Conservation (phyloP, 108 stramenopile species). For the Parietichytrium sp. region DNA sequence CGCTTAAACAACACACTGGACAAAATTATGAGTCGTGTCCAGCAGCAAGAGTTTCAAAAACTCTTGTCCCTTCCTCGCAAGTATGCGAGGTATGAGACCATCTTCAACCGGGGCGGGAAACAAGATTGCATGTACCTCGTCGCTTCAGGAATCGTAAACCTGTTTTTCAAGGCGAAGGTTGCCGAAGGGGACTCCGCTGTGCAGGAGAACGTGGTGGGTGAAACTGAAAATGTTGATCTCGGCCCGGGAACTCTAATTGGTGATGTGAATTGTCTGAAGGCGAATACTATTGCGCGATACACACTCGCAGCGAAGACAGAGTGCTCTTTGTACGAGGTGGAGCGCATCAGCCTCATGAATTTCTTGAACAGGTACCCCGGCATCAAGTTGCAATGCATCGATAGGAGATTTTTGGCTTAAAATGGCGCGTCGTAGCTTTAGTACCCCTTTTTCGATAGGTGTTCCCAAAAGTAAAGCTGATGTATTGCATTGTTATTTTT, state of each 20-base stretch:
- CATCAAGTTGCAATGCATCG: conserved; percentile 31
- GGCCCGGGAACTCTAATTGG: neutral
- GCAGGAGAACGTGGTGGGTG: too few species aligned
- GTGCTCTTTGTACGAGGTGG: neutral
- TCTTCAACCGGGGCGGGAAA: neutral
- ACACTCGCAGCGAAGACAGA: neutral
- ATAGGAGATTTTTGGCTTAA: neutral
- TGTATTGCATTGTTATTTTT: too few species aligned
- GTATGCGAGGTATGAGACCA: neutral
- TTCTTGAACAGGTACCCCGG: conserved; percentile 18
- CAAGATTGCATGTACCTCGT: neutral
- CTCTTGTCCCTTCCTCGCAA: neutral
- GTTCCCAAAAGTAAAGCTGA: too few species aligned
- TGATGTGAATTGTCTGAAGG: conserved; percentile 5
- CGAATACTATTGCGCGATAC: neutral
- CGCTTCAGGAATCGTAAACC: neutral
- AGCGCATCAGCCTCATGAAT: neutral
- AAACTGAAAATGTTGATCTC: neutral
- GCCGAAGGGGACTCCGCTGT: neutral
- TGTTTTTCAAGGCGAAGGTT: neutral
- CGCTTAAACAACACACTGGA: conserved; percentile 17
- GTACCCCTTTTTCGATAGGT: too few species aligned
- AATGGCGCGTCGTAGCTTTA: too few species aligned
- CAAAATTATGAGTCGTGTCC: neutral
- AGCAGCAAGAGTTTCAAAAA: conserved; percentile 35